phyloP scores from a whole-genome alignment of 1,284 basidiomycete genomes.

The Melampsora larici-populina region DNA sequence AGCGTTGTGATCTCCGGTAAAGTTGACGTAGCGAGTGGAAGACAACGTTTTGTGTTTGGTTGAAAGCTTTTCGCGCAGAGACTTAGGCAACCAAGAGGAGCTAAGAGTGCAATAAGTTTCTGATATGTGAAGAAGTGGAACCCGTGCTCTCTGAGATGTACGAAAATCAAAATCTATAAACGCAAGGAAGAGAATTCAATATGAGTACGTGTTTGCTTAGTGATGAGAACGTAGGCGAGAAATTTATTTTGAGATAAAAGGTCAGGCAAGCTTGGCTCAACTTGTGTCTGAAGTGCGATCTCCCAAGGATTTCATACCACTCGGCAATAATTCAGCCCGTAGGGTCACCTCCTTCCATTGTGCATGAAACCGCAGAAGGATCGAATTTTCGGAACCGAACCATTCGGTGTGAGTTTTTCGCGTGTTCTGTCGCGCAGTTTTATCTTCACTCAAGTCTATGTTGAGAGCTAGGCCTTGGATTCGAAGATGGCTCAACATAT shows the following conservation, averaged over 20 bases:
- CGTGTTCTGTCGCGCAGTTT: not conserved
- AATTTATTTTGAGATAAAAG: not conserved
- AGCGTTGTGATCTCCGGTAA: slow-evolving; percentile 36
- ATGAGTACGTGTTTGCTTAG: no score
- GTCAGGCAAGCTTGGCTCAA: not conserved
- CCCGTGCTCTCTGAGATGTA: not conserved
- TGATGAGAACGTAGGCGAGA: no score
- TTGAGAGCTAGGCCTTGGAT: slow-evolving; percentile 24
- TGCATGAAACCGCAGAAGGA: slow-evolving; percentile 22
- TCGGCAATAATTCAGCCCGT: slow-evolving; percentile 16
- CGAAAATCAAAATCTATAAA: not conserved
- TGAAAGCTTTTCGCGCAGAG: slow-evolving; percentile 14
- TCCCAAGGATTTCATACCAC: not conserved
- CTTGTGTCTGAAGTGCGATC: not conserved
- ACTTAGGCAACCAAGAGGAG: slow-evolving; percentile 26
- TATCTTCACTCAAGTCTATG: slow-evolving; percentile 37
- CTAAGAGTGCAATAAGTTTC: slow-evolving; percentile 38
- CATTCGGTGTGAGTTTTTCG: slow-evolving; percentile 36
- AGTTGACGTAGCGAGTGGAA: slow-evolving; percentile 13
- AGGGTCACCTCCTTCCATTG: slow-evolving; percentile 35
- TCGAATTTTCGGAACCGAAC: slow-evolving; percentile 26
- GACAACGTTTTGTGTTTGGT: not conserved
- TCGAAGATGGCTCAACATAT: slow-evolving; percentile 11
- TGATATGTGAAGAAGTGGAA: slow-evolving; percentile 20
- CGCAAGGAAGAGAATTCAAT: no score